Conservation (phyloP, 192 early-diverging fungal genomes). For the Coemansia sp. region DNA sequence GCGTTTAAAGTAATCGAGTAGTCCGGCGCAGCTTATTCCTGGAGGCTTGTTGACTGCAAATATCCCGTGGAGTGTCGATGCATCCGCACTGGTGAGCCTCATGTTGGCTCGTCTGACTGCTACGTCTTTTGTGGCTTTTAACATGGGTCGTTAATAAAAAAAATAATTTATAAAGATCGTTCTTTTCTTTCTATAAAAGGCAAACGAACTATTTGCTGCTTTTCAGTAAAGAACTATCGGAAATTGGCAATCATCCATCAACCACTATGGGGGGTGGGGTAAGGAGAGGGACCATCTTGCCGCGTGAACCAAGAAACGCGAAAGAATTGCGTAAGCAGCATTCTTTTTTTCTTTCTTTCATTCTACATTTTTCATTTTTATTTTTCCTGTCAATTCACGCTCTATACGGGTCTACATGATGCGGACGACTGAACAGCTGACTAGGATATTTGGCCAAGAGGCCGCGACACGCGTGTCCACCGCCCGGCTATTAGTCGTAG, state of each 20-base stretch:
- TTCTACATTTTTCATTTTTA: background rate
- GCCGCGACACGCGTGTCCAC: slow-evolving; percentile 13
- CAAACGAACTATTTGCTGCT: too few relatives aligned
- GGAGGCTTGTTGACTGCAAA: slow-evolving; percentile 54
- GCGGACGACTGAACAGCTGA: slow-evolving; percentile 27
- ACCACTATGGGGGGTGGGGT: background rate
- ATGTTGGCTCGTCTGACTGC: slow-evolving; percentile 3
- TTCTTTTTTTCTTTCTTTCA: background rate
- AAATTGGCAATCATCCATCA: background rate
- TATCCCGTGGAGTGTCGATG: slow-evolving; percentile 22
- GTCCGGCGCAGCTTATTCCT: slow-evolving; percentile 49
- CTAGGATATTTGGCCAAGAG: slow-evolving; percentile 31
- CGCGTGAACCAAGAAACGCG: too few relatives aligned
- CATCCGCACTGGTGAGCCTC: slow-evolving; percentile 1
- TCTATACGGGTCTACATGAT: slow-evolving; percentile 2
- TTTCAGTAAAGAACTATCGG: background rate
- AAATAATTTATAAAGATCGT: background rate
- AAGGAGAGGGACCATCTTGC: background rate
- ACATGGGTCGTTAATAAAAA: too few relatives aligned
- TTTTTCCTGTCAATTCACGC: background rate
- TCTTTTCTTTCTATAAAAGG: background rate
- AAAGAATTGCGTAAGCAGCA: too few relatives aligned
- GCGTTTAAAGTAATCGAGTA: slow-evolving; percentile 50
- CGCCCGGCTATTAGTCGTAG: slow-evolving; percentile 67
- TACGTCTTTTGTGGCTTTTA: slow-evolving; percentile 15